A percentile compares a stretch with the other conserved stretches of the same genome.
phyloP scores from a whole-genome alignment of 495 filamentous ascomycete genomes.

The Amniculicola lignicola region DNA sequence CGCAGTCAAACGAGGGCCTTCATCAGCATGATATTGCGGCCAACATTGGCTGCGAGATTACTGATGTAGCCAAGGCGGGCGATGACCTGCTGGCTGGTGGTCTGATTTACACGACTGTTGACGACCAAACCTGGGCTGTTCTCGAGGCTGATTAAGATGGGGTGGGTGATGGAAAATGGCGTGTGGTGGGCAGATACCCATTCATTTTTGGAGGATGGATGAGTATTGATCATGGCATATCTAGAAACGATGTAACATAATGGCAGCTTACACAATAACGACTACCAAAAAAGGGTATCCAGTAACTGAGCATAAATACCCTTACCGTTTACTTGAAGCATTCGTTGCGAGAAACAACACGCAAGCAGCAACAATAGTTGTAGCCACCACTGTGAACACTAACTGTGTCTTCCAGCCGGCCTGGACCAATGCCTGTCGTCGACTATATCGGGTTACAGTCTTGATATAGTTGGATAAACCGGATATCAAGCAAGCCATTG shows the following conservation, averaged over 20 bases:
- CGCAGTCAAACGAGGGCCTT: constrained; percentile 73
- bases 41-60: constrained; percentile 56
- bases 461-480: constrained; percentile 85
- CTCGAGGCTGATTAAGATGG: constrained; percentile 30
- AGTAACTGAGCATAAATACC: too few relatives aligned
- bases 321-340: constrained; percentile 26
- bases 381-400: constrained; percentile 73
- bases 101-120: constrained; percentile 83
- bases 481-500: constrained; percentile 66
- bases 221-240: too few relatives aligned
- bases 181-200: too few relatives aligned
- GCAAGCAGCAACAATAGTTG: constrained; percentile 76
- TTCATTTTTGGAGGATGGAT: too few relatives aligned
- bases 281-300: too few relatives aligned
- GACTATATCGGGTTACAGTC: constrained; percentile 80
- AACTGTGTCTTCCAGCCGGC: constrained; percentile 89
- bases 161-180: too few relatives aligned
- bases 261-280: too few relatives aligned
- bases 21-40: constrained; percentile 72
- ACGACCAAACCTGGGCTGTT: constrained; percentile 60
- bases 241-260: too few relatives aligned
- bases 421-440: constrained; percentile 79
- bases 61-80: constrained; percentile 68
- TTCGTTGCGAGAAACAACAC: constrained; percentile 62
- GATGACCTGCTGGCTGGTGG: constrained; percentile 73